Evolutionary conservation across 345 rosid genomes (phyloP), one percentile per base, ranked within the genome.

Genomic region (Euphorbia tirucalli): DNA sequence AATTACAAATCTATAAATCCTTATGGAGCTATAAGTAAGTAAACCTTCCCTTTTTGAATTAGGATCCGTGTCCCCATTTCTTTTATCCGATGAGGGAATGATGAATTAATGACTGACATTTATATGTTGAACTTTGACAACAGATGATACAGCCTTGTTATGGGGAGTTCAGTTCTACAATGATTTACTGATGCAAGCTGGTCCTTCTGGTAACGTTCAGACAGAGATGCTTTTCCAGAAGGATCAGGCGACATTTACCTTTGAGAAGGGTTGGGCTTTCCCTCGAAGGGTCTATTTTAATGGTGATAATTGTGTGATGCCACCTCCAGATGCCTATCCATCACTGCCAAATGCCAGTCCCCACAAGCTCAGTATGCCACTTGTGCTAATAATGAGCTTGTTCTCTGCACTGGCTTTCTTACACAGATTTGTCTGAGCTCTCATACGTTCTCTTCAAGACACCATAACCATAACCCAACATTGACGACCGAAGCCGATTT

Each of bases 231-330:
- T 93, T 10, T 91, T 93, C 83, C 87, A 56, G 21, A 93, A 93
- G 84, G 87, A 91, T 62, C 66, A 69, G 37, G 65, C 78, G 13
- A 82, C 85, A 30, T 91, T 91, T 78, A 91, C 96, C 49, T 84
- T 89, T 1, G 89, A 86, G 27, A 87, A 91, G 78, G 96, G 98
- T 63, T 93, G 98, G 97, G 98, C 88, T 30, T 91, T 91, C 78
- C 98, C 98, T 0, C 84, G 92, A 70, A 87, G 92, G 67, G 80
- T 93, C 67, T 91, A 93, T 71, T 93, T 93, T 84, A 93, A 93
- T 61, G 98, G 97, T 1, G 98, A 93, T 62, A 83, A 83, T 62
- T 93, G 98, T 21, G 91, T 93, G 46, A 87, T 91, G 97, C 97
- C 98, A 25, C 86, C 91, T 68, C 98, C 91, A 0, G 94, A 89